Base-by-base conservation (phyloP, 1,139 yeast genomes). In the Nakaseomyces nivariensis region DNA sequence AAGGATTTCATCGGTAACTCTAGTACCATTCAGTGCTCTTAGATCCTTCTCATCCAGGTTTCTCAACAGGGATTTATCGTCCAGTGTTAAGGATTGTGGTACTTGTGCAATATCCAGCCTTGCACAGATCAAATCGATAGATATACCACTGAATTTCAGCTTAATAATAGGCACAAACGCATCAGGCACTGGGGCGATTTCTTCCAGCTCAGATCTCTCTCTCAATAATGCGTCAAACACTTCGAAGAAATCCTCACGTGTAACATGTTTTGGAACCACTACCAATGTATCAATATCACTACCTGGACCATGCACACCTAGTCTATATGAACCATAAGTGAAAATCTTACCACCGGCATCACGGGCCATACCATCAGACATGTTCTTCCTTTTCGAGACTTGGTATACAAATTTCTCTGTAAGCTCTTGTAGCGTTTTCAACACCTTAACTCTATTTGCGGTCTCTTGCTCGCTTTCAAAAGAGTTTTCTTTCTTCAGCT, bases 271-370 rank as follows among this genome's bases (percentile, higher is more conserved):
- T 1, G 99, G 99, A 5, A 86, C 97, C 22, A 92, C 97, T 9
- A 94, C 86, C 44, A 92, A 71, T 0, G 98, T 87, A 72, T 92
- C 99, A 52, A 92, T 92, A 81, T 92, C 99, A 0, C 96, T 86
- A 0, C 98, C 97, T 0, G 98, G 98, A 0, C 98, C 97, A 69
- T 90, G 88, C 6, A 92, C 98, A 1, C 98, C 98, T 44, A 92
- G 71, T 54, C 96, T 74, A 62, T 90, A 92, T 0, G 97, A 90
- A 0, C 99, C 99, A 68, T 79, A 92, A 0, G 97, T 89, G 65
- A 90, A 92, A 11, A 94, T 79, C 67, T 94, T 94, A 17, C 98
- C 98, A 38, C 98, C 98, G 0, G 97, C 95, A 67, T 92, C 98
- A 54, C 72, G 77, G 0, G 98, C 96, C 96, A 92, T 89, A 4